Evolutionary conservation across 352 stramenopile species (phyloP).

Genomic region (Phytophthora podocarpi): DNA sequence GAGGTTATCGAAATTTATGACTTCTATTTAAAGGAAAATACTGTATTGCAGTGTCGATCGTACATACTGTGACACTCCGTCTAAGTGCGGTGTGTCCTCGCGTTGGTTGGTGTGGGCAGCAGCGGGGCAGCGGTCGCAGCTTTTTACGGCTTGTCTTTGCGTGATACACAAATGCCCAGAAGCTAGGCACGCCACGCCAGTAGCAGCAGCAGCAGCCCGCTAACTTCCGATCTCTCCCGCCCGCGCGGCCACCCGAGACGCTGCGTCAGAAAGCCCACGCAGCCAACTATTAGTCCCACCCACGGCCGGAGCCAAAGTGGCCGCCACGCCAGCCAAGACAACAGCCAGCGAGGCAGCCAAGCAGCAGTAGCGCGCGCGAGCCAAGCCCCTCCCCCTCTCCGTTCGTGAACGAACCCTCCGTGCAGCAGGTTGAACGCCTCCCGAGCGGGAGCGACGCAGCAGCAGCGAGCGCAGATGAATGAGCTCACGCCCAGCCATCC

Average conservation of each 20-base stretch:
- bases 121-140: slow-evolving; percentile 26
- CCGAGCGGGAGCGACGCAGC: slow-evolving; percentile 20
- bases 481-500: slow-evolving; percentile 43
- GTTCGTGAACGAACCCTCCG: background rate
- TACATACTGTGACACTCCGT: slow-evolving; percentile 5
- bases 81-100: slow-evolving; percentile 34
- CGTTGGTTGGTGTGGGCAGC: slow-evolving; percentile 30
- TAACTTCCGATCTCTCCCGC: slow-evolving; percentile 37
- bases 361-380: background rate
- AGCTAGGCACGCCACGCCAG: slow-evolving; percentile 35
- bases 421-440: slow-evolving; percentile 16
- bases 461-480: slow-evolving; percentile 40
- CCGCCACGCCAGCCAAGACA: slow-evolving; percentile 39
- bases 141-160: slow-evolving; percentile 33
- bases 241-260: slow-evolving; percentile 22
- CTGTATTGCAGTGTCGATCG: too few species aligned
- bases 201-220: slow-evolving; percentile 9
- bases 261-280: slow-evolving; percentile 37
- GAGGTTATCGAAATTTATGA: too few species aligned
- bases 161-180: slow-evolving; percentile 47
- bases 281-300: slow-evolving; percentile 49
- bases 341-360: slow-evolving; percentile 20
- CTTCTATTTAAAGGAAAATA: too few species aligned
- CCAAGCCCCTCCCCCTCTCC: slow-evolving; percentile 14
- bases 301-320: slow-evolving; percentile 32